These are phyloP conservation scores for Kurtzmaniella fragi DNA, from an alignment of 805 yeast species.

Conservation along the genomic window DNA sequence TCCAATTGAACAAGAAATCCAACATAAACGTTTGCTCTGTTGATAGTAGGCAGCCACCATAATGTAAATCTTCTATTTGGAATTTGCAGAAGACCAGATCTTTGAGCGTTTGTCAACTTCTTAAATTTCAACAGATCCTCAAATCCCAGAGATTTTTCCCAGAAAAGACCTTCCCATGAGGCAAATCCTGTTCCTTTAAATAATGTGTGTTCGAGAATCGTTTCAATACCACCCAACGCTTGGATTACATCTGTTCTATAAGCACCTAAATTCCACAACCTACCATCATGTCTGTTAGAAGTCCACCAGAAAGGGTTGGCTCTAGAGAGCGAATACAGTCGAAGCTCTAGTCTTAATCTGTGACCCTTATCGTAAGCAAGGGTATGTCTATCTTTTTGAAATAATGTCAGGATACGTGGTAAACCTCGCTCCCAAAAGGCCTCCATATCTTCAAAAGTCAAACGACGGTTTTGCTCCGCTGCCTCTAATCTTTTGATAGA, in stretches of 20 bases:
- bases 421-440: slow-evolving; percentile 95
- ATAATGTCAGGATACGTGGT: slow-evolving; percentile 91
- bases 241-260: slow-evolving; percentile 95
- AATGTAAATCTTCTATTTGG: slow-evolving; percentile 95
- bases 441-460: slow-evolving; percentile 90
- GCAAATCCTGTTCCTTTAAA: slow-evolving; percentile 97
- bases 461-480: slow-evolving; percentile 71
- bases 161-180: slow-evolving; percentile 97
- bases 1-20: slow-evolving; percentile 96
- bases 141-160: slow-evolving; percentile 98
- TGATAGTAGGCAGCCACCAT: slow-evolving; percentile 99
- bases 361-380: slow-evolving; percentile 94
- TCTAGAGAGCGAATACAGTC: slow-evolving; percentile 64
- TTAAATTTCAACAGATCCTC: slow-evolving; percentile 94
- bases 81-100: slow-evolving; percentile 94
- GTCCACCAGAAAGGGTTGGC: slow-evolving; percentile 98
- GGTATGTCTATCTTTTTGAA: slow-evolving; percentile 92
- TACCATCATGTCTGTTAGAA: slow-evolving; percentile 88
- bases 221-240: slow-evolving; percentile 95
- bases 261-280: slow-evolving; percentile 87
- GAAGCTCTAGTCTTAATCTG: slow-evolving; percentile 74
- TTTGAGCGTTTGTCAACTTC: slow-evolving; percentile 93
- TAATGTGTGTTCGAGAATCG: slow-evolving; percentile 89
- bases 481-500: slow-evolving; percentile 89
- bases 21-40: slow-evolving; percentile 95